A percentile compares a stretch with the other conserved stretches of the same genome.
Conservation (phyloP, 106 monocot genomes). For the Platanthera zijinensis region DNA sequence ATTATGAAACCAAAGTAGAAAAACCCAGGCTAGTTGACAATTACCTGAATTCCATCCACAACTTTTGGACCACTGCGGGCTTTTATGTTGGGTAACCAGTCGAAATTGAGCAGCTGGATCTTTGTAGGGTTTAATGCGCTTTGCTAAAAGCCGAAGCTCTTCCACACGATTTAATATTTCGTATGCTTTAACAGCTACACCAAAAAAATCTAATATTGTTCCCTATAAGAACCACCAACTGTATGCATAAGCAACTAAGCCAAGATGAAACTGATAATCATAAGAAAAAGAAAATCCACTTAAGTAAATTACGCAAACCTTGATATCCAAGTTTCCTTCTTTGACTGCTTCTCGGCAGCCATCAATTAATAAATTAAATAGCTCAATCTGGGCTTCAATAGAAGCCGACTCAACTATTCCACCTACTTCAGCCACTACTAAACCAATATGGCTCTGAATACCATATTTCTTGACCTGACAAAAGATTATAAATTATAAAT, state of each 20-base stretch:
- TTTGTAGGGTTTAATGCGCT: slow-evolving; percentile 78
- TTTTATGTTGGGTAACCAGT: slow-evolving; percentile 74
- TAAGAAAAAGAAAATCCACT: slow-evolving; percentile 4
- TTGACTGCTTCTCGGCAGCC: slow-evolving; percentile 81
- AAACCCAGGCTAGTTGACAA: slow-evolving; percentile 1
- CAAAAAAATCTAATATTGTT: slow-evolving; percentile 90
- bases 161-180: slow-evolving; percentile 81
- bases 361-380: slow-evolving; percentile 72
- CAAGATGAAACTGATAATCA: background rate
- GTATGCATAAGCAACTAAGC: background rate
- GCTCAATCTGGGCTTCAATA: slow-evolving; percentile 58
- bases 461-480: slow-evolving; percentile 92
- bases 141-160: slow-evolving; percentile 84
- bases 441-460: slow-evolving; percentile 52
- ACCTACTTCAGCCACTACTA: slow-evolving; percentile 83
- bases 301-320: slow-evolving; percentile 34
- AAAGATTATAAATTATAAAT: background rate
- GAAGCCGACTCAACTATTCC: slow-evolving; percentile 63
- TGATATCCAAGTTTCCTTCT: slow-evolving; percentile 60
- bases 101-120: slow-evolving; percentile 88
- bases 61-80: slow-evolving; percentile 96
- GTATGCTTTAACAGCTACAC: slow-evolving; percentile 82
- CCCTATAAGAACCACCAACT: slow-evolving; percentile 38
- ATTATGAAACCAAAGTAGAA: background rate
- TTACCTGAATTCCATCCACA: slow-evolving; percentile 97